Conservation (phyloP, 2,329 filamentous ascomycete species). For the Penicillium sp. region DNA sequence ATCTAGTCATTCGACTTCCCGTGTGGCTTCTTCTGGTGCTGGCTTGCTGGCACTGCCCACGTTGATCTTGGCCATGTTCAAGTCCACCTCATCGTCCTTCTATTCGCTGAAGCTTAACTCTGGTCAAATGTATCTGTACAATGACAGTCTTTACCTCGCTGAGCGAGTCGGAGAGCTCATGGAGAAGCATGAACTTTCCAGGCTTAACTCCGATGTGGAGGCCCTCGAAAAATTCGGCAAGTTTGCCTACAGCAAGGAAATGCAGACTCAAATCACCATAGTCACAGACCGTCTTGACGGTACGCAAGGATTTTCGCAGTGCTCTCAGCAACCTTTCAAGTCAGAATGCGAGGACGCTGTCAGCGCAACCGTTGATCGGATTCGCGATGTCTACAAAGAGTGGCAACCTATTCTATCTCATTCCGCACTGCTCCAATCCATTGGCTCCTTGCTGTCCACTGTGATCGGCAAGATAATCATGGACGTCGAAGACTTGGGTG, state of each 20-base stretch:
- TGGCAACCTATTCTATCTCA: constrained; percentile 59
- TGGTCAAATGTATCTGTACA: constrained; percentile 64
- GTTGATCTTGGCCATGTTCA: constrained; percentile 51
- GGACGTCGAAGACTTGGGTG: constrained; percentile 61
- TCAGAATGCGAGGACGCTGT: constrained; percentile 60
- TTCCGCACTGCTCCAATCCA: constrained; percentile 60
- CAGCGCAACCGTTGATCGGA: constrained; percentile 55
- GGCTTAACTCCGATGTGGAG: constrained; percentile 54
- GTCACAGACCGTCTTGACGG: constrained; percentile 61
- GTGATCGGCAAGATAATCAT: constrained; percentile 59
- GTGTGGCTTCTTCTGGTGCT: constrained; percentile 42
- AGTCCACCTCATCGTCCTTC: constrained; percentile 48
- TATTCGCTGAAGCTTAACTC: constrained; percentile 46
- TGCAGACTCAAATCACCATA: constrained; percentile 63
- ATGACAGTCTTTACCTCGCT: constrained; percentile 59
- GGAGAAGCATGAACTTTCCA: constrained; percentile 47
- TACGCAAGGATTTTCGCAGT: constrained; percentile 60
- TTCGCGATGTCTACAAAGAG: constrained; percentile 55
- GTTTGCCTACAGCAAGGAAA: constrained; percentile 60
- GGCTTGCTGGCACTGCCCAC: constrained; percentile 48
- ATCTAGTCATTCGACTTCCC: constrained; percentile 32
- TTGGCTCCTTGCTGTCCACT: constrained; percentile 58
- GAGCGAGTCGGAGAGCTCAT: constrained; percentile 52
- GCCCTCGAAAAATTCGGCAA: constrained; percentile 59
- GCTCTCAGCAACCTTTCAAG: constrained; percentile 58